Evolutionary conservation across 1,139 yeast genomes (phyloP), one percentile per base, ranked within the genome.

Genomic region (Pichia sp.): DNA sequence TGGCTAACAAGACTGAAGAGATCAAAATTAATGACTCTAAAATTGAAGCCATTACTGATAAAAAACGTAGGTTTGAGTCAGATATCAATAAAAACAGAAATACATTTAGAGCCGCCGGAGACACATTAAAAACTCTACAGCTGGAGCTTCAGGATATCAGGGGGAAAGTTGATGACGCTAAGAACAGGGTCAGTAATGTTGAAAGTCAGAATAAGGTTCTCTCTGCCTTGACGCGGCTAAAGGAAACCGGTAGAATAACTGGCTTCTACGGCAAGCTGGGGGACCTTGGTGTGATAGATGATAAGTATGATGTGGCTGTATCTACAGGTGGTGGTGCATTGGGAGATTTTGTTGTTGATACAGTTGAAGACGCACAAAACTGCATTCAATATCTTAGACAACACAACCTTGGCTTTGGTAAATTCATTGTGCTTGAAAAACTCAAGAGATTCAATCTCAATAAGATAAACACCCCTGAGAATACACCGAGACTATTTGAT

Each of bases 231-330:
- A 63, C 69, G 41, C 72, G 82, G 45, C 62, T 91, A 30, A 79
- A 80, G 37, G 77, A 78, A 40, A 72, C 94, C 3, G 97, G 97
- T 11, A 72, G 96, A 53, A 74, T 93, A 27, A 66, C 67, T 13
- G 98, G 97, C 0, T 86, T 88, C 49, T 71, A 84, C 55, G 98
- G 97, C 0, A 67, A 96, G 40, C 63, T 93, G 15, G 99, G 98
- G 13, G 94, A 85, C 48, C 64, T 93, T 33, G 99, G 96, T 13
- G 70, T 74, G 1, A 91, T 91, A 47, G 96, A 86, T 52, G 85
- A 82, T 48, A 71, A 73, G 50, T 93, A 83, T 56, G 98, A 93
- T 59, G 72, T 87, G 35, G 98, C 98, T 0, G 76, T 93, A 17
- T 87, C 97, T 0, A 91, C 98, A 0, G 98, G 96, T 0, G 86